phyloP scores from a whole-genome alignment of 441 rosid genomes.

The Euphorbia celastroides region DNA sequence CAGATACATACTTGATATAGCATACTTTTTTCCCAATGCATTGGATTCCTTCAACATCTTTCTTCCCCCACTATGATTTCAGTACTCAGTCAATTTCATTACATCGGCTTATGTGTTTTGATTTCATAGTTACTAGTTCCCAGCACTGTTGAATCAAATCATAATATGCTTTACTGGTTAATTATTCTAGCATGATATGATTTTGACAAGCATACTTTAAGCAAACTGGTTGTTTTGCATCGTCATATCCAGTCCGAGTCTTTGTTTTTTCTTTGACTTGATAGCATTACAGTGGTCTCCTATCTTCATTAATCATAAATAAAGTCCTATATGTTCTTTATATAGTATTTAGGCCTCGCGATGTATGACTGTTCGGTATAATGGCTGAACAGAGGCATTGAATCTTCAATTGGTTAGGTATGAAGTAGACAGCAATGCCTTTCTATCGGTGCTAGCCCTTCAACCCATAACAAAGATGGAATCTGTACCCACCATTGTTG shows the following conservation, averaged over 20 bases:
- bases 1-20: background rate
- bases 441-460: constrained; percentile 91
- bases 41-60: constrained; percentile 7
- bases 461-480: constrained; percentile 71
- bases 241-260: background rate
- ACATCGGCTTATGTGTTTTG: background rate
- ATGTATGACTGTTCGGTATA: background rate
- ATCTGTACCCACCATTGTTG: constrained; percentile 86
- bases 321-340: background rate
- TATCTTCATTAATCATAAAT: background rate
- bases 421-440: constrained; percentile 89
- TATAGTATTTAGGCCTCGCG: background rate
- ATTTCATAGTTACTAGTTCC: background rate
- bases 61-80: background rate
- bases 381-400: constrained; percentile 22
- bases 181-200: background rate
- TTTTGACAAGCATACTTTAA: background rate
- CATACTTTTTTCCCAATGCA: background rate
- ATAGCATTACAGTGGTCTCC: background rate
- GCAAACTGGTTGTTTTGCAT: background rate
- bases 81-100: background rate
- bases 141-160: background rate
- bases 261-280: background rate
- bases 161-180: background rate
- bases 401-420: constrained; percentile 49